Evolutionary conservation across 768 basidiomycete genomes (phyloP).

Genomic region (Auricularia heimuer): DNA sequence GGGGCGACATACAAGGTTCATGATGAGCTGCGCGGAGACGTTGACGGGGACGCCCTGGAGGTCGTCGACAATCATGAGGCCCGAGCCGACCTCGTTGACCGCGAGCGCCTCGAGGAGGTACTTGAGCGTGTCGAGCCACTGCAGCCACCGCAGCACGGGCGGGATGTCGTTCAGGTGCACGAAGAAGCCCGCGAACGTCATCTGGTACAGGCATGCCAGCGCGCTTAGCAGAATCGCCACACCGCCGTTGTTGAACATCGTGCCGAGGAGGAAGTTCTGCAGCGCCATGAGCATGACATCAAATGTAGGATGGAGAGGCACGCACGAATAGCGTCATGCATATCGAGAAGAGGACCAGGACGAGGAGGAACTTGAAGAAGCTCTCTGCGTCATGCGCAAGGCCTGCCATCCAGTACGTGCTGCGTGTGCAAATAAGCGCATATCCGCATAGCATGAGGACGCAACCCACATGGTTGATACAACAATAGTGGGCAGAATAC

Average conservation of each 20-base stretch:
- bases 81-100: conserved; percentile 88
- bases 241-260: conserved; percentile 75
- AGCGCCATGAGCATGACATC: neutral
- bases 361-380: conserved; percentile 93
- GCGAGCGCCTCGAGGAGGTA: conserved; percentile 76
- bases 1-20: conserved; percentile 55
- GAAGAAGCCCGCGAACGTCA: conserved; percentile 90
- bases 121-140: conserved; percentile 83
- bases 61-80: conserved; percentile 71
- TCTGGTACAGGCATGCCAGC: conserved; percentile 63
- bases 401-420: conserved; percentile 95
- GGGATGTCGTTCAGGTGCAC: conserved; percentile 80
- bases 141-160: conserved; percentile 85
- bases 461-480: conserved; percentile 67
- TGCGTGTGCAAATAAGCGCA: conserved; percentile 18
- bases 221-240: conserved; percentile 85
- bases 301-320: conserved; percentile 8
- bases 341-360: conserved; percentile 75
- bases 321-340: conserved; percentile 80
- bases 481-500: conserved; percentile 81
- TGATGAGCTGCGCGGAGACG: conserved; percentile 73
- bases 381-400: conserved; percentile 64
- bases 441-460: neutral
- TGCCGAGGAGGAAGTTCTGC: conserved; percentile 86
- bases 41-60: conserved; percentile 74